Evolutionary conservation across 768 basidiomycete genomes (phyloP), one percentile per base, ranked within the genome.

Genomic region (Daedalea quercina): DNA sequence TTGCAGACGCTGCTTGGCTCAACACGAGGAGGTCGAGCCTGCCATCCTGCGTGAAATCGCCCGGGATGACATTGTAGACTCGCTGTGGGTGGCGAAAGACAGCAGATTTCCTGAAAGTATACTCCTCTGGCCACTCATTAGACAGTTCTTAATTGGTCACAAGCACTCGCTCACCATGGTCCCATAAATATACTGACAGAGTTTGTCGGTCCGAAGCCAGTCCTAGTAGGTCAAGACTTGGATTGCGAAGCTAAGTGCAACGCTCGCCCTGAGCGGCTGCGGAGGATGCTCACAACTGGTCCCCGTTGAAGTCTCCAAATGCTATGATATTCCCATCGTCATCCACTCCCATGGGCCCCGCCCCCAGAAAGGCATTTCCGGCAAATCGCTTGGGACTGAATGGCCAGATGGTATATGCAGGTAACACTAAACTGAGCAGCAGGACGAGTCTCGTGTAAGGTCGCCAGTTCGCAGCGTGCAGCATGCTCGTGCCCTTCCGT

Each of bases 301-400:
- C 93, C 3, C 90, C 94, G 66, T 97, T 84, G 68, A 94, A 95
- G 72, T 99, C 95, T 28, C 94, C 96, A 61, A 91, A 90, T 8
- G 94, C 94, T 54, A 91, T 76, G 19, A 96, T 78, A 48, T 88
- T 77, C 24, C 81, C 84, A 50, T 81, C 78, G n/a, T 74, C 76
- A 44, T 77, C 77, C 28, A 97, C 69, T 1, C 94, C 94, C 67
- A 94, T 73, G 1, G 83, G 70, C 8, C 93, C 94, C 2, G 92
- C 85, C 55, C 81, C 75, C 47, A 96, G 73, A 48, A 97, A 76
- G 0, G 86, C 78, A 61, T 94, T 94, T 50, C 84, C 81, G 9
- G 77, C 81, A 71, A 92, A 95, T 37, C 90, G 76, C 65, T 94
- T 91, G n/a, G 84, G 78, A 41, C 84, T 76, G 69, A 94, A 94